Conservation (phyloP, 2,329 filamentous ascomycete genomes). For the Fusarium xylarioides region DNA sequence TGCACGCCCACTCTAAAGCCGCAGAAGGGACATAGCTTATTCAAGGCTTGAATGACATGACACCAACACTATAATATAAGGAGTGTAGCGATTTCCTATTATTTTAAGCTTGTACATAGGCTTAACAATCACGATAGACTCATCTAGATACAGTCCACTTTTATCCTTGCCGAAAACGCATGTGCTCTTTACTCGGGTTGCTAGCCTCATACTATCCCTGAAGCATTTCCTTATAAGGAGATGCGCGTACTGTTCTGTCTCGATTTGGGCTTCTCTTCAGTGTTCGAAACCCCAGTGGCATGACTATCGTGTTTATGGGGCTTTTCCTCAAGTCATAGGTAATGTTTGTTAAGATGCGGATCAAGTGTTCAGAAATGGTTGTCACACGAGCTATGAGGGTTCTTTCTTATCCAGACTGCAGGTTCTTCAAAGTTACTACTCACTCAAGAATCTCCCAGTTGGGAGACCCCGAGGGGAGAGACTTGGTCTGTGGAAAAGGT, state of each 20-base stretch:
- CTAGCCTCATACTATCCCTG: not conserved
- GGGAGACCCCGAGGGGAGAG: not conserved
- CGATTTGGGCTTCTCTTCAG: not conserved
- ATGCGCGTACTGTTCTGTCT: not conserved
- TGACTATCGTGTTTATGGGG: not conserved
- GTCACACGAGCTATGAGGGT: not conserved
- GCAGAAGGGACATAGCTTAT: not conserved
- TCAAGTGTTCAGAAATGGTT: not conserved
- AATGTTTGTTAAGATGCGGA: not conserved
- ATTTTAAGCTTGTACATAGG: not conserved
- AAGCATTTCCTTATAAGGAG: not conserved
- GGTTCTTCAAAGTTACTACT: not conserved
- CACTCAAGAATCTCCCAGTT: not conserved
- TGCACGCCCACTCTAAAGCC: not conserved
- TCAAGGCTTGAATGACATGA: not conserved
- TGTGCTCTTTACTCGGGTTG: not conserved
- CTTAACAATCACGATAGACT: not conserved
- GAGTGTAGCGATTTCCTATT: not conserved
- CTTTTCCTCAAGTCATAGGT: not conserved
- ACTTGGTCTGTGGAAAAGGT: rapidly evolving
- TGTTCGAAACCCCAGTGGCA: rapidly evolving
- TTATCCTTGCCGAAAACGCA: not conserved
- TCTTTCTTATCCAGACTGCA: not conserved
- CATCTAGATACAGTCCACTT: not conserved
- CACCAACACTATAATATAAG: no score